Evolutionary conservation across 495 filamentous ascomycete genomes (phyloP).

Genomic region (Aspergillus diversus): DNA sequence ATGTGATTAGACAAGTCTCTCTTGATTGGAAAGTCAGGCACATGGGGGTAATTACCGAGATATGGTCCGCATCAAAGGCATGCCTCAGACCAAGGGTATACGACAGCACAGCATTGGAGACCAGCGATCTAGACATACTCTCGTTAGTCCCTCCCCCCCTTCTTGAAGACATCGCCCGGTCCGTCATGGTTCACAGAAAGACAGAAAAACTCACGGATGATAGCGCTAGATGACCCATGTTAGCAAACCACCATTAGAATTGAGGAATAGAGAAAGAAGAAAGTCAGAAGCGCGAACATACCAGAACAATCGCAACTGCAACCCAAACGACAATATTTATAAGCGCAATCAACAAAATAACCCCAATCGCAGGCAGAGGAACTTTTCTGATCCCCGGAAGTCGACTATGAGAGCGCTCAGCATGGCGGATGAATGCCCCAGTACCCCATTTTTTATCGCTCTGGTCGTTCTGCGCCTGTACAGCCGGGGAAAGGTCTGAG

Average conservation of each 20-base stretch:
- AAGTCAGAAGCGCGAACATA: constrained; percentile 26
- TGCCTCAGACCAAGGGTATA: constrained; percentile 92
- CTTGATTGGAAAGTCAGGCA: background rate
- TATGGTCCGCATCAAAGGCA: constrained; percentile 96
- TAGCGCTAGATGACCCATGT: constrained; percentile 31
- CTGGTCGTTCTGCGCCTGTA: background rate
- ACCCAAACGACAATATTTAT: constrained; percentile 77
- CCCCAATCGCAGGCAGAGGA: constrained; percentile 65
- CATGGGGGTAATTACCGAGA: constrained; percentile 55
- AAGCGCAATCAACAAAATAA: constrained; percentile 66
- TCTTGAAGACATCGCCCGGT: background rate
- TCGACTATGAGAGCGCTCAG: constrained; percentile 47
- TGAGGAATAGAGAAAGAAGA: constrained; percentile 1
- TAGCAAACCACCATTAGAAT: constrained; percentile 14
- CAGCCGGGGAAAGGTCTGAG: background rate
- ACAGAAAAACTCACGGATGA: constrained; percentile 36
- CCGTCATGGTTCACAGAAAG: background rate
- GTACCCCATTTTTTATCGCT: constrained; percentile 37
- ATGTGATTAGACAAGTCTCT: constrained; percentile 2
- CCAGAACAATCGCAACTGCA: constrained; percentile 69
- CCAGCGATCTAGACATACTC: constrained; percentile 53
- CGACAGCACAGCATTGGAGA: constrained; percentile 78
- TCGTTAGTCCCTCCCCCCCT: background rate
- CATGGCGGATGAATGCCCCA: constrained; percentile 38
- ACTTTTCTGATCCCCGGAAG: constrained; percentile 58